Evolutionary conservation across 805 yeast species (phyloP).

Genomic region (Wickerhamiella allomyrinae): DNA sequence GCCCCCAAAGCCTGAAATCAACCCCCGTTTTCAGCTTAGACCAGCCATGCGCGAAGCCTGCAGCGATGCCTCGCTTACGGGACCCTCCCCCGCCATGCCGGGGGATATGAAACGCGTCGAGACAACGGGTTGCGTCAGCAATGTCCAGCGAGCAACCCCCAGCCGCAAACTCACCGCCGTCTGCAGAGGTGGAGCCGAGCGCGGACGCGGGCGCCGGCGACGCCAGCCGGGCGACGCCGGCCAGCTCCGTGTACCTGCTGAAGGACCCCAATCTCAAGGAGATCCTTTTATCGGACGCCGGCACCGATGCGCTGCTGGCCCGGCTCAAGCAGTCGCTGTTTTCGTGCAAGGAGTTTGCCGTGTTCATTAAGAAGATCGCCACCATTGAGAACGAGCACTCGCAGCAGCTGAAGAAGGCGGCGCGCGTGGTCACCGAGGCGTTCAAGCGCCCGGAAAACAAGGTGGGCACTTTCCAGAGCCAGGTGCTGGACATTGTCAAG

Average conservation of each 20-base stretch:
- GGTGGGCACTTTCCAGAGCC: constrained; percentile 49
- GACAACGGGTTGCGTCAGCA: too few species aligned
- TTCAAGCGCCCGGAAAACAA: constrained; percentile 37
- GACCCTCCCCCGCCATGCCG: too few species aligned
- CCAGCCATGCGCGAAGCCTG: too few species aligned
- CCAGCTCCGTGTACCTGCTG: constrained; percentile 20
- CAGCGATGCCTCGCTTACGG: too few species aligned
- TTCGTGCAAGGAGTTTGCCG: constrained; percentile 75
- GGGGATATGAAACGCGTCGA: too few species aligned
- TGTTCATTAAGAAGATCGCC: constrained; percentile 65
- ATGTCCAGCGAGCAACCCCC: background rate
- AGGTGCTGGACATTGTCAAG: constrained; percentile 54
- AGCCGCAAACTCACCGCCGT: too few species aligned
- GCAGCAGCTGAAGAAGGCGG: constrained; percentile 57
- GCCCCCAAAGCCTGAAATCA: too few species aligned
- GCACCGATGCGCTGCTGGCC: constrained; percentile 55
- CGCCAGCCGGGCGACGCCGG: constrained; percentile 7
- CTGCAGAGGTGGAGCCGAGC: background rate
- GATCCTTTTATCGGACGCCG: constrained; percentile 30
- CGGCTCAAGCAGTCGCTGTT: constrained; percentile 66
- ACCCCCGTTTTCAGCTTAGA: too few species aligned
- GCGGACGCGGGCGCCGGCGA: background rate
- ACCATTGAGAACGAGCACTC: constrained; percentile 65
- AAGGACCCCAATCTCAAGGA: constrained; percentile 25
- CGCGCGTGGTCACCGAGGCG: constrained; percentile 38